A percentile compares a stretch with the other conserved stretches of the same genome.
These are phyloP conservation scores for Neonectria magnoliae DNA, from an alignment of 2,329 filamentous ascomycete genomes.

Conservation along the genomic window DNA sequence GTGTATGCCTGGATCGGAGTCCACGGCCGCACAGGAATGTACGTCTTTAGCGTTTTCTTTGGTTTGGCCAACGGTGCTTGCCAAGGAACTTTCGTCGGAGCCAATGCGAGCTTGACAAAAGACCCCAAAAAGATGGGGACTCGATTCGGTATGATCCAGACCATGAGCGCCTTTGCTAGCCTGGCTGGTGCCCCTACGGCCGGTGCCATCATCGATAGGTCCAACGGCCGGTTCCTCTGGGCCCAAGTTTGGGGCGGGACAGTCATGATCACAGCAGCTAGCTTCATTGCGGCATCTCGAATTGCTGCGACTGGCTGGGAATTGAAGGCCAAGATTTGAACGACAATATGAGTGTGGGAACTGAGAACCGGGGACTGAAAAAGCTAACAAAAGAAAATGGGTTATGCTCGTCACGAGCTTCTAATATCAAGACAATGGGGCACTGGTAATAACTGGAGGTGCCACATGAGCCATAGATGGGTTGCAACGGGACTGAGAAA, in stretches of 20 bases:
- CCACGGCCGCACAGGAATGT: conserved; percentile 39
- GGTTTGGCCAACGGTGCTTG: conserved; percentile 42
- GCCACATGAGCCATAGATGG: background rate
- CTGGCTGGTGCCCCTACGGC: conserved; percentile 53
- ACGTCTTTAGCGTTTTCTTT: conserved; percentile 44
- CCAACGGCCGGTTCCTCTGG: conserved; percentile 48
- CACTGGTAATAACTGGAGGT: background rate
- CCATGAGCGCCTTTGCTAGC: conserved; percentile 52
- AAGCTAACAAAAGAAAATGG: background rate
- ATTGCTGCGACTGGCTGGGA: conserved; percentile 50
- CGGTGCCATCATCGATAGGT: conserved; percentile 44
- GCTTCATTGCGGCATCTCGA: conserved; percentile 47
- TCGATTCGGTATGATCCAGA: conserved; percentile 56
- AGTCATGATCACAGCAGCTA: conserved; percentile 50
- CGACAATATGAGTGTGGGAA: background rate
- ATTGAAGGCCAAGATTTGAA: conserved; percentile 49
- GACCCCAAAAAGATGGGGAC: conserved; percentile 55
- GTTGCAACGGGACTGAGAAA: background rate
- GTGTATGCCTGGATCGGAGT: conserved; percentile 47
- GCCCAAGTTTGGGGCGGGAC: conserved; percentile 60
- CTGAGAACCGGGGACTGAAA: background rate
- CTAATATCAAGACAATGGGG: background rate
- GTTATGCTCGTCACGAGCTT: background rate
- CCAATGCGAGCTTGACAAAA: conserved; percentile 52
- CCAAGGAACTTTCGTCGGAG: conserved; percentile 48